These are phyloP conservation scores for Meyerozyma guilliermondii DNA, from an alignment of 1,139 yeast genomes.

Conservation along the genomic window DNA sequence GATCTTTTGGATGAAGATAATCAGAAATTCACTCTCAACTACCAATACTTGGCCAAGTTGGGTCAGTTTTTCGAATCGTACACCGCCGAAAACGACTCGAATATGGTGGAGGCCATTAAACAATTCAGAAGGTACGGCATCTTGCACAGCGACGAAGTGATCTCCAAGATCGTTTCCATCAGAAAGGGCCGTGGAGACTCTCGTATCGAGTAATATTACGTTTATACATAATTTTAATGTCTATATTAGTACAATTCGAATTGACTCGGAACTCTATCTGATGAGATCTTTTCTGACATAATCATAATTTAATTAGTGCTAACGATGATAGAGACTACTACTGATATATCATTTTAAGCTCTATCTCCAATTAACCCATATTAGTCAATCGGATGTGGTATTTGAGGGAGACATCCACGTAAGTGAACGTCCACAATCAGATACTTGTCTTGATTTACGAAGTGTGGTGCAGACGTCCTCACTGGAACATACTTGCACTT, in stretches of 20 bases:
- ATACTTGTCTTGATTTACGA: too few species aligned
- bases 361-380: too few species aligned
- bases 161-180: constrained; percentile 33
- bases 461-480: too few species aligned
- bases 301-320: too few species aligned
- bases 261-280: too few species aligned
- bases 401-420: too few species aligned
- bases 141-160: constrained; percentile 39
- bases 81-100: constrained; percentile 26
- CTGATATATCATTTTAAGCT: too few species aligned
- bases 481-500: too few species aligned
- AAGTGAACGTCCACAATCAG: too few species aligned
- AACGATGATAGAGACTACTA: too few species aligned
- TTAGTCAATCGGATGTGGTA: too few species aligned
- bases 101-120: constrained; percentile 38
- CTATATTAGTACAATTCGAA: background rate
- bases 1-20: constrained; percentile 17
- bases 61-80: constrained; percentile 41
- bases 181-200: constrained; percentile 30
- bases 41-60: constrained; percentile 49
- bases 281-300: too few species aligned
- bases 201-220: background rate
- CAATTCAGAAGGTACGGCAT: constrained; percentile 63
- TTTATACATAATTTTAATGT: background rate
- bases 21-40: constrained; percentile 42